phyloP scores from a whole-genome alignment of 208 protist species.

The Acanthamoeba sp. region DNA sequence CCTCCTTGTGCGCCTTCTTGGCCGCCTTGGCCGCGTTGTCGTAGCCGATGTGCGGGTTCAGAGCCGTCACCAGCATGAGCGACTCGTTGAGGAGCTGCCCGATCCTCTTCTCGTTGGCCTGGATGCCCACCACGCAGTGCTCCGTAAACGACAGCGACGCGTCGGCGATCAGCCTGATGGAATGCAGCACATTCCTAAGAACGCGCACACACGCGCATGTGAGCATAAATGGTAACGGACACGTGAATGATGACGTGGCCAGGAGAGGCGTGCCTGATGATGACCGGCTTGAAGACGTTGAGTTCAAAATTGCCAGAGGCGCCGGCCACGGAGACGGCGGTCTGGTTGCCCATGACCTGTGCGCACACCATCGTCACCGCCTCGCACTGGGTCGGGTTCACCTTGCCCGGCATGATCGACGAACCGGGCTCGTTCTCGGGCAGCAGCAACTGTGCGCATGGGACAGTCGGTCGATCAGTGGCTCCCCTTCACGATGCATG shows the following conservation, averaged over 20 bases:
- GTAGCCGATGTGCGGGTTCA: constrained; percentile 95
- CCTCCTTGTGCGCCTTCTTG: constrained; percentile 90
- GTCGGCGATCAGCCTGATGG: constrained; percentile 91
- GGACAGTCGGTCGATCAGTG: too few relatives aligned
- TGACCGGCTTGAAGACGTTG: constrained; percentile 96
- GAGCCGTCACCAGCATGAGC: constrained; percentile 95
- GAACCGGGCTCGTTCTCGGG: constrained; percentile 95
- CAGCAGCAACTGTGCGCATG: constrained; percentile 87
- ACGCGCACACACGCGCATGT: not conserved
- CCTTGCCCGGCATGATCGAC: constrained; percentile 96
- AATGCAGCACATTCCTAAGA: constrained; percentile 87
- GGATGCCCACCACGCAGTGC: constrained; percentile 92
- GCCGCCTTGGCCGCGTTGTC: constrained; percentile 89
- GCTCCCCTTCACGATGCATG: not conserved
- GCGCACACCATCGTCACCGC: constrained; percentile 94
- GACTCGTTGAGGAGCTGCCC: constrained; percentile 86
- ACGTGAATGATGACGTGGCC: constrained; percentile 42
- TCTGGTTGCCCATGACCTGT: constrained; percentile 95
- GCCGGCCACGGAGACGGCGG: constrained; percentile 90
- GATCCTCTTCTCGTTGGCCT: constrained; percentile 89
- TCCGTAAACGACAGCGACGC: constrained; percentile 87
- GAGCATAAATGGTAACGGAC: not conserved
- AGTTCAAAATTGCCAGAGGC: constrained; percentile 94
- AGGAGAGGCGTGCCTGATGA: constrained; percentile 75
- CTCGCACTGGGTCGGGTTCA: constrained; percentile 95